Conservation (phyloP, 1,284 basidiomycete species). For the Testicularia cyperi region DNA sequence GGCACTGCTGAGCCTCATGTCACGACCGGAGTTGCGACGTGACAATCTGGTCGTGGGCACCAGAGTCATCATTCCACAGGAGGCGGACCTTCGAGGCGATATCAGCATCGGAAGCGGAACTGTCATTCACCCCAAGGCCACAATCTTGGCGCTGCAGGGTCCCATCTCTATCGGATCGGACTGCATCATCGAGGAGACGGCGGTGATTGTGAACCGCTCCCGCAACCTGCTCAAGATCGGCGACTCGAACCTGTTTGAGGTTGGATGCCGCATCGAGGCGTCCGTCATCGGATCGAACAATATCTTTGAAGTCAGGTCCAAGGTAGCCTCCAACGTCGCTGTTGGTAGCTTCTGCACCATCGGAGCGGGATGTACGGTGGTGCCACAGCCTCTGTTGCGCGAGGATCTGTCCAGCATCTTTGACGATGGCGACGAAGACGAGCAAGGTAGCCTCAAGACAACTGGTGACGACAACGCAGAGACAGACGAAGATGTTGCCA, state of each 20-base stretch:
- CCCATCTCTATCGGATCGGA: constrained; percentile 82
- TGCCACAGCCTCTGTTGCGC: constrained; percentile 16
- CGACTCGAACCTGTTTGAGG: constrained; percentile 87
- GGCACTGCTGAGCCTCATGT: too few relatives aligned
- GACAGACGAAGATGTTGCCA: not conserved
- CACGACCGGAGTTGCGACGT: too few relatives aligned
- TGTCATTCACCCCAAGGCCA: constrained; percentile 89
- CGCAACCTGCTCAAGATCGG: constrained; percentile 76
- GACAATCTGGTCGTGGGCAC: constrained; percentile 47
- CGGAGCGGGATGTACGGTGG: constrained; percentile 69
- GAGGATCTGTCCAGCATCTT: constrained; percentile 6
- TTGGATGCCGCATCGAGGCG: constrained; percentile 85
- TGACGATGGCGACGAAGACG: constrained; percentile 6
- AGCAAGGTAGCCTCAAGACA: not conserved
- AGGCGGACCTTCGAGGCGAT: constrained; percentile 44
- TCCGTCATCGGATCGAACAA: constrained; percentile 80
- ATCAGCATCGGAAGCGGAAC: constrained; percentile 62
- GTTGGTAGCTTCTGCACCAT: constrained; percentile 78
- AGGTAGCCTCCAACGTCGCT: constrained; percentile 75
- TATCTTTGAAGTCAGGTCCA: constrained; percentile 76
- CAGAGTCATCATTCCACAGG: constrained; percentile 40
- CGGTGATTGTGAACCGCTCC: constrained; percentile 77
- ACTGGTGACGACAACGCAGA: not conserved
- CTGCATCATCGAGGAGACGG: constrained; percentile 88
- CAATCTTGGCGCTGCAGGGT: constrained; percentile 81